Base-by-base conservation (phyloP, 2,329 filamentous ascomycete genomes). In the Eutypella sp. region DNA sequence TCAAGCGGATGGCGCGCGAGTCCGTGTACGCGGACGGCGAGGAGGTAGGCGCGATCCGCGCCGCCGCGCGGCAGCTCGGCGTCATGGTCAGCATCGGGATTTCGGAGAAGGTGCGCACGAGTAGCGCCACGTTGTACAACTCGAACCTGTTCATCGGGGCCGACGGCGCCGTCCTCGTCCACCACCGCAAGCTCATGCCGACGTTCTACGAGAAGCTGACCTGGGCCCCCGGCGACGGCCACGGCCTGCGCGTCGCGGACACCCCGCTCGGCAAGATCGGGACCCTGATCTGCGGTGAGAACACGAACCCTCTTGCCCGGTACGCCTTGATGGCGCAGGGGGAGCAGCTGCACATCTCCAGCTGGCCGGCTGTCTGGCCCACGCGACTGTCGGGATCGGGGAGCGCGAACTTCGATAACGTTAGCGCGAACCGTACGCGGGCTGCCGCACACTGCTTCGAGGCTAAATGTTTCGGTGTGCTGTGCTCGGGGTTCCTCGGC, bases 161-260 rank as follows among this genome's bases (percentile, higher is more conserved):
- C 2, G 48, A 66, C 3, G 76, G 76, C 1, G 54, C 71, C 3
- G 61, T 79, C 2, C 47, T 75, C 2, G 67, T 73, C 0, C 75
- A 79, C 45, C 75, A 79, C 46, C 64, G 76, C 1, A 81, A 81
- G 45, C 56, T 80, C 1, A 66, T 76, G 56, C 74, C 76, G 0
- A 80, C 76, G 0, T 80, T 78, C 55, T 79, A 72, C 47, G 78
- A 81, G 59, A 79, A 79, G 50, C 51, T 80, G 19, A 75, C 70
- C 0, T 80, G 76, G 76, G 64, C 65, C 0, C 68, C 69, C 2
- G 76, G 76, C 0, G 76, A 80, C 52, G 76, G 76, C 0, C 46
- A 70, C 23, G 76, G 76, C 0, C 52, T 81, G 4, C 61, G 59
- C 1, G 68, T 79, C 0, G 68, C 70, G 1, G 64, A 76, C 0